A percentile compares a stretch with the other conserved stretches of the same genome.
These are phyloP conservation scores for Silene conica DNA, from an alignment of 148 eudicot genomes.

Conservation along the genomic window DNA sequence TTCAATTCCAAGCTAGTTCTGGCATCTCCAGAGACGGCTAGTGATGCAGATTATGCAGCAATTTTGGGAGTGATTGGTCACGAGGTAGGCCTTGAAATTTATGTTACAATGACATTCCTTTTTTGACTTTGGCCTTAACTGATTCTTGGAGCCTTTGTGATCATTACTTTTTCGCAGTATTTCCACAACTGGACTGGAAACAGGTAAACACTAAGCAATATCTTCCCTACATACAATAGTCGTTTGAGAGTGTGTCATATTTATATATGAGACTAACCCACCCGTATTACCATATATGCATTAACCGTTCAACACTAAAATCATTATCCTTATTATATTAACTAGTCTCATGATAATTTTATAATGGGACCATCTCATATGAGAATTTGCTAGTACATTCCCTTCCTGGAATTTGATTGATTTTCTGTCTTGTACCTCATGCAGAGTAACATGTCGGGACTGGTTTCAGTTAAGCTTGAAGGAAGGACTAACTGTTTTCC, in stretches of 20 bases:
- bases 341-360: no score
- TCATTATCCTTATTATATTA: no score
- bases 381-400: not conserved
- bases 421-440: conserved; percentile 12
- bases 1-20: conserved; percentile 96
- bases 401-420: not conserved
- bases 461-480: conserved; percentile 99
- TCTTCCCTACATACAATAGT: no score
- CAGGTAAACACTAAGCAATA: conserved; percentile 43
- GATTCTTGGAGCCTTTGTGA: conserved; percentile 10
- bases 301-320: no score
- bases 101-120: not conserved
- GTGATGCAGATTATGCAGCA: conserved; percentile 92
- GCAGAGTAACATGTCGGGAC: conserved; percentile 97
- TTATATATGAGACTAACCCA: no score
- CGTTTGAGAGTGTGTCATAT: no score
- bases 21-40: conserved; percentile 99
- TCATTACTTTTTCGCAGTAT: conserved; percentile 56
- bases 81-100: conserved; percentile 48
- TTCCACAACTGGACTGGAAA: conserved; percentile 99
- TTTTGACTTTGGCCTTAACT: conserved; percentile 4
- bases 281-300: no score
- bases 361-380: no score
- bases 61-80: conserved; percentile 98
- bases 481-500: conserved; percentile 99